A percentile compares a stretch with the other conserved stretches of the same genome.
Evolutionary conservation across 192 early-diverging fungal species (phyloP).

Genomic region (Coemansia sp.): DNA sequence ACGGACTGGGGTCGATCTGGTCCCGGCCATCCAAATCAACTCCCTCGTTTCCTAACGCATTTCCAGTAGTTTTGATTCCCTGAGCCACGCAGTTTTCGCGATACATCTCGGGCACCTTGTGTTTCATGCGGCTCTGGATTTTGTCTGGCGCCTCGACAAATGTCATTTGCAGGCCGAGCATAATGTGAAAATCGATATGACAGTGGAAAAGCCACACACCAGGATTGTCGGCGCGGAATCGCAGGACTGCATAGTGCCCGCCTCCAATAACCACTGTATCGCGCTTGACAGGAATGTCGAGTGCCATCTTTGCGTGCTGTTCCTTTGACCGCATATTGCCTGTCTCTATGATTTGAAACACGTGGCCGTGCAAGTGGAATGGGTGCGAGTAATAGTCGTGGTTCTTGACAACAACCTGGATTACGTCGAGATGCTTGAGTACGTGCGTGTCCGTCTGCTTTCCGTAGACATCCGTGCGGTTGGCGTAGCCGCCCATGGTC

Average conservation of each 20-base stretch:
- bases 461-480: constrained; percentile 59
- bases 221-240: constrained; percentile 76
- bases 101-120: constrained; percentile 48
- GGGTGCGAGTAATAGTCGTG: constrained; percentile 69
- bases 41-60: constrained; percentile 63
- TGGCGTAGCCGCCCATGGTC: constrained; percentile 53
- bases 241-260: constrained; percentile 63
- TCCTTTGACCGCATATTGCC: constrained; percentile 47
- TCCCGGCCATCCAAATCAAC: constrained; percentile 52
- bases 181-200: constrained; percentile 61
- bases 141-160: constrained; percentile 71
- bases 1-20: constrained; percentile 34
- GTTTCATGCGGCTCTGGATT: constrained; percentile 49
- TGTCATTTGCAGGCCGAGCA: constrained; percentile 65
- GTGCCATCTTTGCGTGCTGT: constrained; percentile 24
- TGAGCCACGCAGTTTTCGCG: constrained; percentile 62
- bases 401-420: constrained; percentile 73
- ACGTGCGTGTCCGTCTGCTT: constrained; percentile 59
- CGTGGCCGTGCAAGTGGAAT: constrained; percentile 86
- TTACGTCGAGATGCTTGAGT: constrained; percentile 59
- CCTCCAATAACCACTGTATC: constrained; percentile 69
- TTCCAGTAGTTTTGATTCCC: constrained; percentile 61
- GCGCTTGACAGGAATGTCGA: constrained; percentile 36
- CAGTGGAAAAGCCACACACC: constrained; percentile 87
- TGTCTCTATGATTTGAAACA: constrained; percentile 71